phyloP scores from a whole-genome alignment of 352 stramenopile genomes.

The Lagenidium sp. region DNA sequence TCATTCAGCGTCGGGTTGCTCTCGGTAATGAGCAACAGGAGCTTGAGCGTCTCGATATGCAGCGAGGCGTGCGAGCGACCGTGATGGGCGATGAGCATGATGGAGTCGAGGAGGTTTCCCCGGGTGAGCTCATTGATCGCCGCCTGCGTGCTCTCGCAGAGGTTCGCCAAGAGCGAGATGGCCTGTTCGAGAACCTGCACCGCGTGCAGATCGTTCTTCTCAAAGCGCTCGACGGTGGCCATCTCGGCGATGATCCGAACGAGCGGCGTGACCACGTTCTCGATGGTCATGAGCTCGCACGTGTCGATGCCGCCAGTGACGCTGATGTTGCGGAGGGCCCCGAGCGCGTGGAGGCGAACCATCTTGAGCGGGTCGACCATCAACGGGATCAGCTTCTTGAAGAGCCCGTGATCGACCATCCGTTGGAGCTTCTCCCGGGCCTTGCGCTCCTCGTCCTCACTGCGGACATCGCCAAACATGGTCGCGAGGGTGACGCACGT shows the following conservation, averaged over 20 bases:
- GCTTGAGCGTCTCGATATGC: constrained; percentile 73
- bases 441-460: constrained; percentile 48
- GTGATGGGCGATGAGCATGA: constrained; percentile 64
- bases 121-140: constrained; percentile 80
- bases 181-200: constrained; percentile 77
- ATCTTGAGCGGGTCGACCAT: constrained; percentile 78
- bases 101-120: constrained; percentile 55
- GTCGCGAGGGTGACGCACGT: constrained; percentile 79
- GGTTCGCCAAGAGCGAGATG: constrained; percentile 64
- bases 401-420: constrained; percentile 69
- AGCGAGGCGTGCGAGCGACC: constrained; percentile 33
- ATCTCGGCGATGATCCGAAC: constrained; percentile 63
- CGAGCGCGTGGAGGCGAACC: constrained; percentile 75
- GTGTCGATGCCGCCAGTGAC: constrained; percentile 77
- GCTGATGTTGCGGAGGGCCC: constrained; percentile 82
- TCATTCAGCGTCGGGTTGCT: constrained; percentile 74
- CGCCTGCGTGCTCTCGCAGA: constrained; percentile 74
- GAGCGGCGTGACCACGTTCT: constrained; percentile 71
- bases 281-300: constrained; percentile 68
- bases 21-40: constrained; percentile 77
- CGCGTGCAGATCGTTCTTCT: constrained; percentile 51
- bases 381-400: constrained; percentile 78
- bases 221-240: constrained; percentile 36
- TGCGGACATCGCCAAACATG: constrained; percentile 70
- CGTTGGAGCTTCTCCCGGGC: constrained; percentile 53